Evolutionary conservation across 2,329 filamentous ascomycete species (phyloP), one percentile per base, ranked within the genome.

Genomic region (Cordyceps farinosa): DNA sequence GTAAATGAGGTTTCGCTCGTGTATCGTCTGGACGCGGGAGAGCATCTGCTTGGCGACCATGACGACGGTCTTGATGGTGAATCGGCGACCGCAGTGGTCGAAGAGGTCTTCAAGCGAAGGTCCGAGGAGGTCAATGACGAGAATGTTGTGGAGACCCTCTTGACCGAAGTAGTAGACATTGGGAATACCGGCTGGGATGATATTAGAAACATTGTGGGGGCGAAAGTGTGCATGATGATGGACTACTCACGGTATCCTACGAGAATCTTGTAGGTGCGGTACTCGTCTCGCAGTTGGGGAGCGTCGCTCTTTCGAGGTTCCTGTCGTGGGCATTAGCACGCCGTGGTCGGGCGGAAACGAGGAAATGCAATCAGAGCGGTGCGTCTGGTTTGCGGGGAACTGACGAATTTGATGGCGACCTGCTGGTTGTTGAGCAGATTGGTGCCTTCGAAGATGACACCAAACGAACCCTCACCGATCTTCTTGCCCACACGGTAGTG

Each of bases 21-120:
- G 94, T 69, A 99, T 98, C 1, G 85, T 88, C 77, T 88, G 94
- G 32, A 99, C 94, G 67, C 94, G 88, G 40, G 93, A 97, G 59
- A 97, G 85, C 95, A 98, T 98, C 77, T 99, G 94, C 81, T 98
- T 98, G 51, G 95, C 94, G 63, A 98, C 93, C 95, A 98, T 97
- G 66, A 98, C 93, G 13, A 97, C 94, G 0, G 95, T 99, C 85
- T 99, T 98, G 76, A 94, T 93, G 7, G 90, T 89, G 80, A 99
- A 99, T 70, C 93, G 89, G 70, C 94, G 86, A 74, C 95, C 95
- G 81, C 94, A 99, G 78, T 96, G 92, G 75, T 99, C 94, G 75
- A 99, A 99, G 27, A 99, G 85, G 74, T 99, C 94, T 76, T 99
- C 94, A 65, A 99, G 84, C 67, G 92, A 97, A 59, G 94, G 94